phyloP scores from a whole-genome alignment of 139 green algal genomes.

The Chlorella sp. region DNA sequence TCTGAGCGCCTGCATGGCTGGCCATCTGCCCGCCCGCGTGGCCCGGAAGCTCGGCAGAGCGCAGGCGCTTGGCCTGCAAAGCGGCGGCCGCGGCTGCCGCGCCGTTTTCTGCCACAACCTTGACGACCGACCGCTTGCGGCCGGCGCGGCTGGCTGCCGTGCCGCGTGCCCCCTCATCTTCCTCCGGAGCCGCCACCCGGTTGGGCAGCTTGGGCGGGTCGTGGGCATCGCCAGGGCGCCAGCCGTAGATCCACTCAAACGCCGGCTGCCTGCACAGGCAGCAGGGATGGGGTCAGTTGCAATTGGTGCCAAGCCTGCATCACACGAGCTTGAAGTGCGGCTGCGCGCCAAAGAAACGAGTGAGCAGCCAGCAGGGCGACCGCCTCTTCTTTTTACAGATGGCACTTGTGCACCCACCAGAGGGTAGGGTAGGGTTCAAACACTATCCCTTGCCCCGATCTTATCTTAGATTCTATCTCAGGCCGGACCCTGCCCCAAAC shows the following conservation, averaged over 20 bases:
- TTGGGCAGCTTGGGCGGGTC: constrained; percentile 43
- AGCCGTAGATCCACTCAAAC: constrained; percentile 55
- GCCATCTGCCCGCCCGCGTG: neutral
- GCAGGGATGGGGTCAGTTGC: neutral
- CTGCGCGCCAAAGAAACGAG: no score
- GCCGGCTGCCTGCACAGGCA: constrained; percentile 43
- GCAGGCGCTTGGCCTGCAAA: neutral
- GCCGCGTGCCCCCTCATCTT: neutral
- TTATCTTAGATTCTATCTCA: no score
- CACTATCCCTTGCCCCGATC: no score
- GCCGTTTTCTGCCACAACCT: neutral
- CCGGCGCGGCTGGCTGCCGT: neutral
- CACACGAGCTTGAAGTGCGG: no score
- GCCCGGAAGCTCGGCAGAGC: neutral
- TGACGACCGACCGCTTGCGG: constrained; percentile 21
- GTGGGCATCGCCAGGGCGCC: constrained; percentile 44
- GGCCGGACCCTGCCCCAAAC: no score
- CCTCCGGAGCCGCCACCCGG: constrained; percentile 2
- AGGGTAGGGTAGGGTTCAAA: no score
- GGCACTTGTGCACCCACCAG: no score
- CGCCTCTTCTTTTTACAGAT: no score
- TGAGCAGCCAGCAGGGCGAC: no score
- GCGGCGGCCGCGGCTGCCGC: neutral
- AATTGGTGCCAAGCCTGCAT: no score
- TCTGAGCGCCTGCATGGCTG: neutral